These are phyloP conservation scores for Cordyceps tenuipes DNA, from an alignment of 2,329 filamentous ascomycete species.

Conservation along the genomic window DNA sequence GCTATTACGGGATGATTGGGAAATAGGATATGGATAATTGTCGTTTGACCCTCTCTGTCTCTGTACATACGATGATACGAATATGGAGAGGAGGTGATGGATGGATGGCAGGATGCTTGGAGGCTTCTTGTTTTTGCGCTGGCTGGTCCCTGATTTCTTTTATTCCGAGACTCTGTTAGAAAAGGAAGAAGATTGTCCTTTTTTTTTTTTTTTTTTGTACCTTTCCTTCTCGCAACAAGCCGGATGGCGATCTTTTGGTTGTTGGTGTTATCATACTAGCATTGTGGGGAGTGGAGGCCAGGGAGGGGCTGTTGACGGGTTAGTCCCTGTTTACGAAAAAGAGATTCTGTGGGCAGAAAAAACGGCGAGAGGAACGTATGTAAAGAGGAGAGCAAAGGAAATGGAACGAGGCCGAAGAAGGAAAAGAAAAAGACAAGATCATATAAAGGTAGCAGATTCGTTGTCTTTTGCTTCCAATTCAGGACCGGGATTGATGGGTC, in stretches of 20 bases:
- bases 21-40: no score
- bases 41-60: no score
- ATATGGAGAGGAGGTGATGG: no score
- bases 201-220: not conserved
- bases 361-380: not conserved
- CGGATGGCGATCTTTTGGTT: not conserved
- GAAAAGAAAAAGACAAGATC: not conserved
- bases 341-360: not conserved
- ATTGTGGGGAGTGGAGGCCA: not conserved
- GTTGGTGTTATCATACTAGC: not conserved
- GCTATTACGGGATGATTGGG: not conserved
- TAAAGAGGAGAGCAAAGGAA: not conserved
- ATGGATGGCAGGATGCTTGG: no score
- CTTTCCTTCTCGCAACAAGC: not conserved
- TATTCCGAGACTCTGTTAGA: not conserved
- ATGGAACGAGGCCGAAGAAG: not conserved
- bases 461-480: no score
- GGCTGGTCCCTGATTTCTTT: not conserved
- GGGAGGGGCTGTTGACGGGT: not conserved
- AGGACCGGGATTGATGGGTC: conserved; percentile 1
- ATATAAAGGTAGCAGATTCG: no score
- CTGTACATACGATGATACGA: no score
- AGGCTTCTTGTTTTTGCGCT: no score
- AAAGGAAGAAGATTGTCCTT: not conserved
- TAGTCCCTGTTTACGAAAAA: not conserved